Evolutionary conservation across 371 early-diverging fungal genomes (phyloP).

Genomic region (Mucor racemosus): DNA sequence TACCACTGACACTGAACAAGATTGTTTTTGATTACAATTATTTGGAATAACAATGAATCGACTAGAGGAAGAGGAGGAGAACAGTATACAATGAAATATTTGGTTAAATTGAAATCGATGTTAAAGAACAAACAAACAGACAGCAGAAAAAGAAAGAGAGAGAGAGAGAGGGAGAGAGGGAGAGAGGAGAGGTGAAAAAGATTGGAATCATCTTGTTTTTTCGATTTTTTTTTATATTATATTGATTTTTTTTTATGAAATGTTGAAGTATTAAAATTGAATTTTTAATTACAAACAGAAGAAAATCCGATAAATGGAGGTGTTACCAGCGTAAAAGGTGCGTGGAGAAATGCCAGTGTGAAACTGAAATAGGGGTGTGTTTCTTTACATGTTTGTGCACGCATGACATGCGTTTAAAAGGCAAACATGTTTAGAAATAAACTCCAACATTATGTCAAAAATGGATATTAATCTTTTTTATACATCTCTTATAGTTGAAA

Average conservation of each 20-base stretch:
- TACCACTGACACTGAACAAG: background rate
- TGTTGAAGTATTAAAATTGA: background rate
- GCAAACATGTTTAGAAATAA: background rate
- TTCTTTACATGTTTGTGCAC: constrained; percentile 2
- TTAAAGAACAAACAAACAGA: background rate
- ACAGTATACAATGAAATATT: background rate
- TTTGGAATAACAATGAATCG: background rate
- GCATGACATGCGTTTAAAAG: background rate
- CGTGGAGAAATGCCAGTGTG: background rate
- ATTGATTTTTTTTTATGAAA: too few relatives aligned
- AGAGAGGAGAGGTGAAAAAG: background rate
- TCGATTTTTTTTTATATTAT: background rate
- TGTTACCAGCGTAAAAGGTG: constrained; percentile 3
- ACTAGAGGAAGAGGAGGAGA: background rate
- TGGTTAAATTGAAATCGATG: background rate
- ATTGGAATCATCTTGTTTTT: background rate
- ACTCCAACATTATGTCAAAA: background rate
- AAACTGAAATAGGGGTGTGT: background rate
- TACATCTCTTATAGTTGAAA: background rate
- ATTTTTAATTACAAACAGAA: constrained; percentile 6
- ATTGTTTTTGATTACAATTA: background rate
- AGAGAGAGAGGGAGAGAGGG: background rate
- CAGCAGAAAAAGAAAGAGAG: background rate
- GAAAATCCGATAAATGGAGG: background rate
- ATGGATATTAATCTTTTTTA: background rate